Conservation (phyloP, 176 grass and related monocot genomes). For the Oryza nivara region DNA sequence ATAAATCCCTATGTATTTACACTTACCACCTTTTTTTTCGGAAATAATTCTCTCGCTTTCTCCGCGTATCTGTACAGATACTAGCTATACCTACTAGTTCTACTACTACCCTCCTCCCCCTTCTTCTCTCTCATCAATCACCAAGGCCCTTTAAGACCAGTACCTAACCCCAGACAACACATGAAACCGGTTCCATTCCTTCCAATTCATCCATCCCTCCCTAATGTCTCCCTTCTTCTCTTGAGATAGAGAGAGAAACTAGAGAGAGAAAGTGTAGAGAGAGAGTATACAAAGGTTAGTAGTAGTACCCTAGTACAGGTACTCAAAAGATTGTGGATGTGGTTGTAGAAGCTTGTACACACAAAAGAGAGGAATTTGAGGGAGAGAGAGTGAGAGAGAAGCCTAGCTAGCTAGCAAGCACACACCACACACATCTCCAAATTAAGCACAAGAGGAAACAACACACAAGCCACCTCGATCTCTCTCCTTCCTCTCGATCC, state of each 20-base stretch:
- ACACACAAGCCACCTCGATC: neutral
- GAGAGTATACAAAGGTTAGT: neutral
- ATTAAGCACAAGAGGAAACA: slow-evolving; percentile 10
- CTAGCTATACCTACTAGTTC: neutral
- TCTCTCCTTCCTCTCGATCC: neutral
- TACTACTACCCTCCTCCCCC: neutral
- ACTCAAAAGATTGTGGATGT: neutral
- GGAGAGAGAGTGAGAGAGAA: neutral
- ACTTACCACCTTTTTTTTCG: neutral
- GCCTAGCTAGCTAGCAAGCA: neutral
- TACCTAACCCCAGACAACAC: slow-evolving; percentile 54
- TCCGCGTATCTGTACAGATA: neutral
- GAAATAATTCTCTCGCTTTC: neutral
- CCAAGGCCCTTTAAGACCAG: slow-evolving; percentile 41
- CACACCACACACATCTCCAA: slow-evolving; percentile 17
- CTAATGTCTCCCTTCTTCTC: slow-evolving; percentile 24
- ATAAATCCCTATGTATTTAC: too few relatives aligned
- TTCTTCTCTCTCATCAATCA: slow-evolving; percentile 20
- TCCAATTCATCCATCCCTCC: slow-evolving; percentile 15
- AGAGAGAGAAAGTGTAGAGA: neutral
- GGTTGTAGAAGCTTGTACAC: neutral
- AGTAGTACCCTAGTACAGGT: neutral
- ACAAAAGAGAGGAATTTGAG: neutral
- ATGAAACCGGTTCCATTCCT: slow-evolving; percentile 41
- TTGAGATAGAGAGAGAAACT: neutral